Base-by-base conservation (phyloP, 2,329 filamentous ascomycete genomes). In the Zymoseptoria crescenta region DNA sequence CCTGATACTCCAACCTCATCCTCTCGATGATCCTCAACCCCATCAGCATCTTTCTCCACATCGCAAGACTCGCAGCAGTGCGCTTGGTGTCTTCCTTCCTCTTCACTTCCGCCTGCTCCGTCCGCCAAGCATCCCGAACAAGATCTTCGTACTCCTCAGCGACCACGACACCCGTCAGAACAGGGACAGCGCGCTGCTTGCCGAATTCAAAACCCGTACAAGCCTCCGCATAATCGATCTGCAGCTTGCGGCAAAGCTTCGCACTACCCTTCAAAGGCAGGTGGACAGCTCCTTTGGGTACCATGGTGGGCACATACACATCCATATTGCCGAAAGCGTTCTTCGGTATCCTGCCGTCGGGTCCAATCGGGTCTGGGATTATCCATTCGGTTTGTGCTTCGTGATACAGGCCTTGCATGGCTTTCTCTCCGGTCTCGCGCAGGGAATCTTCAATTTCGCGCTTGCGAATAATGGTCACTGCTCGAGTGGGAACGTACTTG, bases 301-400 rank as follows among this genome's bases (percentile, higher is more conserved):
- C 87, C 94, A 99, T 97, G 62, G 90, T 91, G 48, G 91, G 87
- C 0, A 89, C 92, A 72, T 96, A 99, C 57, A 96, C 84, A 72
- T 99, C 94, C 62, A 99, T 97, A 66, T 99, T 99, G 8, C 93
- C 93, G 67, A 93, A 99, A 41, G 86, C 85, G 67, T 99, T 99
- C 74, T 94, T 95, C 0, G 94, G 94, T 61, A 97, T 96, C 13
- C 88, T 75, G 0, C 93, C 93, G 67, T 96, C 83, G 21, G 53
- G 53, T 61, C 84, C 74, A 55, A 72, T 72, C 58, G 96, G 96
- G 0, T 92, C 91, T 1, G 93, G 93, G 58, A 96, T 93, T 71
- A 97, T 97, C 86, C 90, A 96, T 57, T 96, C 89, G 0, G 94
- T 99, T 74, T 99, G 94, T 8, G 88, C 86, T 59, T 82, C 78